Percentiles rank a stretch among this genome's conserved stretches.
phyloP scores from a whole-genome alignment of 2,329 filamentous ascomycete species.

The Ilyonectria robusta region DNA sequence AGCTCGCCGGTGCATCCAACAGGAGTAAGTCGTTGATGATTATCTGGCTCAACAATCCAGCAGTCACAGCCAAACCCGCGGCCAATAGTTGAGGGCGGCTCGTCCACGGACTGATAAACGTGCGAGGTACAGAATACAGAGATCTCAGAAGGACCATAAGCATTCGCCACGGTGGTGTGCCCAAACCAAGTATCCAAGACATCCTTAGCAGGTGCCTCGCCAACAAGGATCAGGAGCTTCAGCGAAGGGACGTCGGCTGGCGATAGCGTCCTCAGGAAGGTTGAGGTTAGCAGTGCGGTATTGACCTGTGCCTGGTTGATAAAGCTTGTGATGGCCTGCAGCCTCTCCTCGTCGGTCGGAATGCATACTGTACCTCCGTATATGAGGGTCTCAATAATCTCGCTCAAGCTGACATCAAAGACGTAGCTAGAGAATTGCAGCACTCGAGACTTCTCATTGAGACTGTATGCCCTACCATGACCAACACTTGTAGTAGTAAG shows the following conservation, averaged over 20 bases:
- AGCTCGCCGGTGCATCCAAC: conserved; percentile 45
- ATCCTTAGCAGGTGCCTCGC: conserved; percentile 30
- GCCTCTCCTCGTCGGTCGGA: conserved; percentile 50
- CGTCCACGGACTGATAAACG: conserved; percentile 8
- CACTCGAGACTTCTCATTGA: conserved; percentile 15
- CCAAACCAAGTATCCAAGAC: conserved; percentile 24
- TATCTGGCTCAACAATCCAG: conserved; percentile 16
- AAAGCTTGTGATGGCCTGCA: conserved; percentile 16
- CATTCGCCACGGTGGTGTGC: conserved; percentile 24
- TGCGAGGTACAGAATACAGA: conserved; percentile 23
- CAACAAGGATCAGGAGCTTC: conserved; percentile 22
- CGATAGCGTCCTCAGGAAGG: conserved; percentile 6
- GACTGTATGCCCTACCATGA: conserved; percentile 3
- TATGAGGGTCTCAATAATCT: conserved; percentile 57
- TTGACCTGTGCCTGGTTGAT: not conserved
- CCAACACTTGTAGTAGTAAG: conserved; percentile 12
- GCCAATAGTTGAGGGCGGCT: conserved; percentile 11
- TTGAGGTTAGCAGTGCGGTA: conserved; percentile 1
- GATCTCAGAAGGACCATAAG: conserved; percentile 31
- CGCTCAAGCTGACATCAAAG: conserved; percentile 56
- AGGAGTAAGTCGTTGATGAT: conserved; percentile 38
- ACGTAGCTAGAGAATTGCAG: conserved; percentile 51
- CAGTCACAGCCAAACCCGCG: conserved; percentile 10
- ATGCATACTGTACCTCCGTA: conserved; percentile 57
- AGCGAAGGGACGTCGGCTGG: conserved; percentile 10